These are phyloP conservation scores for Physcomitrium patens DNA, from an alignment of 225 moss, liverwort and hornwort species.

Conservation along the genomic window DNA sequence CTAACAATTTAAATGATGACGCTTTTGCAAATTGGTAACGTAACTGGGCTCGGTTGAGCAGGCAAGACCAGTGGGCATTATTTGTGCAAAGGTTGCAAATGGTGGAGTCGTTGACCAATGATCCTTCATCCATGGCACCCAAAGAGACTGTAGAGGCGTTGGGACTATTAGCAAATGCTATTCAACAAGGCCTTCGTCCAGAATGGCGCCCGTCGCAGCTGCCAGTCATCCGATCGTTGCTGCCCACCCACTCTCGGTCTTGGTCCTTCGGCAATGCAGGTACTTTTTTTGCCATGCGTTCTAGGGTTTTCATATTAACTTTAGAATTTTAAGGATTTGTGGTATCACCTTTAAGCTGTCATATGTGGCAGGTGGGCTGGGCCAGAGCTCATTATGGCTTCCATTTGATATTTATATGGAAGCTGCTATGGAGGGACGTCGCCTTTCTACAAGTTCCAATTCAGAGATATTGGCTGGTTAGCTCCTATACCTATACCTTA, in stretches of 20 bases:
- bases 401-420: slow-evolving; percentile 71
- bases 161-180: slow-evolving; percentile 72
- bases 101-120: slow-evolving; percentile 76
- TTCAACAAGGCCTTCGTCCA: slow-evolving; percentile 80
- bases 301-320: background rate
- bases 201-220: slow-evolving; percentile 90
- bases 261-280: slow-evolving; percentile 71
- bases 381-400: slow-evolving; percentile 67
- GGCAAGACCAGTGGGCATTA: slow-evolving; percentile 86
- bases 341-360: slow-evolving; percentile 21
- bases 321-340: background rate
- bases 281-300: slow-evolving; percentile 32
- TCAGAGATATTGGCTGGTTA: slow-evolving; percentile 61
- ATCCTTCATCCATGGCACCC: slow-evolving; percentile 78
- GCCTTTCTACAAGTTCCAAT: slow-evolving; percentile 56
- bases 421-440: slow-evolving; percentile 71
- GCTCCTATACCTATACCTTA: slow-evolving; percentile 25
- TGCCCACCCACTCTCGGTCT: slow-evolving; percentile 67
- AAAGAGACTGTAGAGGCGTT: slow-evolving; percentile 92
- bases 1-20: background rate
- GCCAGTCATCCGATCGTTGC: slow-evolving; percentile 80
- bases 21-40: background rate
- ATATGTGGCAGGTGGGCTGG: slow-evolving; percentile 60
- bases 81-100: slow-evolving; percentile 80
- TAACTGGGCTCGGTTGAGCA: slow-evolving; percentile 31